Evolutionary conservation across 495 filamentous ascomycete species (phyloP).

Genomic region (Aspergillus bertholletiae): DNA sequence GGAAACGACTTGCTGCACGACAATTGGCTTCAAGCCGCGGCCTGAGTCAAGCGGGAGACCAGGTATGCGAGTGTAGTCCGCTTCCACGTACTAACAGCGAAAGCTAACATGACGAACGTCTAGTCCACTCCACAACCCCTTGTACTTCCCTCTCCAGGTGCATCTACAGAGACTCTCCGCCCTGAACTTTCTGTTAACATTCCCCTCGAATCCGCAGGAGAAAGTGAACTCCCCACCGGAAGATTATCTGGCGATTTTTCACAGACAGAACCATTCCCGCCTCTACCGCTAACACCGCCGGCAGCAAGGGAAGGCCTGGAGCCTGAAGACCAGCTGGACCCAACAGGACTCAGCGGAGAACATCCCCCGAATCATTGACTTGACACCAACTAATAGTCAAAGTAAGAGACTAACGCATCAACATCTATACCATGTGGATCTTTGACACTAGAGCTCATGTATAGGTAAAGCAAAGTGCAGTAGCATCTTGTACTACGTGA

Average conservation of each 20-base stretch:
- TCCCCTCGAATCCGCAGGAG: conserved; percentile 9
- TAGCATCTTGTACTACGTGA: not conserved
- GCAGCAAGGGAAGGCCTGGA: not conserved
- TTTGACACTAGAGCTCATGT: not conserved
- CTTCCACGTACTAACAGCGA: not conserved
- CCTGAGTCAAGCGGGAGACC: conserved; percentile 31
- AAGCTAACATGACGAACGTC: conserved; percentile 7
- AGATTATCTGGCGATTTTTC: conserved; percentile 18
- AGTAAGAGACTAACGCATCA: not conserved
- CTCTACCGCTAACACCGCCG: conserved; percentile 19
- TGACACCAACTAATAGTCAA: not conserved
- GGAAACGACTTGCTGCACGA: conserved; percentile 67
- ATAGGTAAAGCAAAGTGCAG: not conserved
- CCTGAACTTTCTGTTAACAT: conserved; percentile 5
- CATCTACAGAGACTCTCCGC: conserved; percentile 6
- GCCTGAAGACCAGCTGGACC: not conserved
- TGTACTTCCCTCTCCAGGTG: conserved; percentile 6
- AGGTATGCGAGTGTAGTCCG: conserved; percentile 19
- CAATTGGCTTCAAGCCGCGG: conserved; percentile 69
- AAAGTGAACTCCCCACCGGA: conserved; percentile 16
- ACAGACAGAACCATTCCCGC: conserved; percentile 37
- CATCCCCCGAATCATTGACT: not conserved
- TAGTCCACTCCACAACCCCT: conserved; percentile 11
- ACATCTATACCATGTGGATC: not conserved
- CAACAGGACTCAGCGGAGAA: not conserved